A percentile compares a stretch with the other conserved stretches of the same genome.
These are phyloP conservation scores for Cutaneotrichosporon arboriforme DNA, from an alignment of 1,284 basidiomycete species.

Conservation along the genomic window DNA sequence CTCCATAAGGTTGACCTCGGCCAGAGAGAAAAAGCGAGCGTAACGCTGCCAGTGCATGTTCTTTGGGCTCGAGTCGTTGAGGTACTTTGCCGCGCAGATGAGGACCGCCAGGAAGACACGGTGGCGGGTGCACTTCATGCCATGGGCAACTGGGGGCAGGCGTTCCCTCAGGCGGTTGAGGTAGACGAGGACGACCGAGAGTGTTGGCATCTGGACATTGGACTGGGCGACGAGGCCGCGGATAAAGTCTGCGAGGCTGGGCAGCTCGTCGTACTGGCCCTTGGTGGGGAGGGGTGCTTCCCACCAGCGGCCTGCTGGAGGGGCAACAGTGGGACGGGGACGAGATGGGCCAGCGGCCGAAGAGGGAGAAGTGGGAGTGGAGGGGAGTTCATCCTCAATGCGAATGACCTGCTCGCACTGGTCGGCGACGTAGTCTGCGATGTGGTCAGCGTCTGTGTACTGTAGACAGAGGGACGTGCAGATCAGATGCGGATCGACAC, in stretches of 20 bases:
- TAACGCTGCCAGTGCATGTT: slow-evolving; percentile 86
- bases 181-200: slow-evolving; percentile 90
- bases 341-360: slow-evolving; percentile 11
- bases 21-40: slow-evolving; percentile 61
- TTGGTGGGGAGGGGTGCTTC: slow-evolving; percentile 40
- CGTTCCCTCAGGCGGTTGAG: slow-evolving; percentile 78
- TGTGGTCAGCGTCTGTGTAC: slow-evolving; percentile 48
- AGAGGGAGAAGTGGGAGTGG: slow-evolving; percentile 15
- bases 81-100: slow-evolving; percentile 94
- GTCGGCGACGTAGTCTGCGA: slow-evolving; percentile 27
- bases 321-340: slow-evolving; percentile 17
- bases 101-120: slow-evolving; percentile 92
- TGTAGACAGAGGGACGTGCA: neutral
- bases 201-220: slow-evolving; percentile 85
- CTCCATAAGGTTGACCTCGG: slow-evolving; percentile 88
- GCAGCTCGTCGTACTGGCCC: slow-evolving; percentile 49
- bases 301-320: slow-evolving; percentile 27
- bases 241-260: slow-evolving; percentile 80
- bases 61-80: slow-evolving; percentile 93
- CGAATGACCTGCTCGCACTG: slow-evolving; percentile 41
- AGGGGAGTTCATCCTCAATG: slow-evolving; percentile 26
- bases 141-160: slow-evolving; percentile 66
- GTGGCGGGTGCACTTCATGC: slow-evolving; percentile 77
- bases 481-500: neutral
- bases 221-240: slow-evolving; percentile 72